Base-by-base conservation (phyloP, 108 stramenopile species). In the Skeletonema tropicum region DNA sequence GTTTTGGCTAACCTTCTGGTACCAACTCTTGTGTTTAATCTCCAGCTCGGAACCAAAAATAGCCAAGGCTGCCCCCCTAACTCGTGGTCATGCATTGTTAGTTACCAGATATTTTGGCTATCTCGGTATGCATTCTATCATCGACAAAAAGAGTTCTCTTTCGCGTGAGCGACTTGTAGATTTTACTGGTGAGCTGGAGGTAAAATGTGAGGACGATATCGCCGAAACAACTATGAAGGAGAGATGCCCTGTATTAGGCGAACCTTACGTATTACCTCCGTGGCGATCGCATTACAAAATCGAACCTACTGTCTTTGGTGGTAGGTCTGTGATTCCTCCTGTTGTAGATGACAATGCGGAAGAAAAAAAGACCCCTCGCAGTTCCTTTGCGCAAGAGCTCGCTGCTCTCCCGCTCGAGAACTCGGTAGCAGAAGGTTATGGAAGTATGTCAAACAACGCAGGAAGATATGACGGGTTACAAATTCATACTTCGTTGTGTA, bases 101-200 rank as follows among this genome's bases (percentile, higher is more conserved):
- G 90, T 96, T 3, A 92, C 93, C 89, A 82, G 95, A 55, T 90
- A 94, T 64, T 96, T 92, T 82, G 95, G 95, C 10, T 94, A 90
- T 75, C 86, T 92, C 21, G 95, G 95, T 14, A 59, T 96, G 60
- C 95, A 95, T 45, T 77, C 87, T 5, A 92, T 92, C 17, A 77
- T 95, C 10, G 49, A 86, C 45, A 87, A 82, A 41, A 91, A 86
- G 49, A 91, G 89, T 39, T 88, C 87, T 17, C 76, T 93, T 38
- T 89, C 92, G 60, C 71, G 90, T 42, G 89, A 95, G 45, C 70
- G 92, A n/a, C 80, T 95, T 15, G 91, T 96, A 9, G 91, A 93
- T 72, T 91, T 91, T 67, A 90, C 92, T 2, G 85, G 91, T 48
- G 95, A 93, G 52, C 59, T 92, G 6, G 91, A 92, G 49, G 62